Percentiles rank a stretch among this genome's conserved stretches.
Evolutionary conservation across 768 basidiomycete genomes (phyloP).

Genomic region (Lentinula guzmanii): DNA sequence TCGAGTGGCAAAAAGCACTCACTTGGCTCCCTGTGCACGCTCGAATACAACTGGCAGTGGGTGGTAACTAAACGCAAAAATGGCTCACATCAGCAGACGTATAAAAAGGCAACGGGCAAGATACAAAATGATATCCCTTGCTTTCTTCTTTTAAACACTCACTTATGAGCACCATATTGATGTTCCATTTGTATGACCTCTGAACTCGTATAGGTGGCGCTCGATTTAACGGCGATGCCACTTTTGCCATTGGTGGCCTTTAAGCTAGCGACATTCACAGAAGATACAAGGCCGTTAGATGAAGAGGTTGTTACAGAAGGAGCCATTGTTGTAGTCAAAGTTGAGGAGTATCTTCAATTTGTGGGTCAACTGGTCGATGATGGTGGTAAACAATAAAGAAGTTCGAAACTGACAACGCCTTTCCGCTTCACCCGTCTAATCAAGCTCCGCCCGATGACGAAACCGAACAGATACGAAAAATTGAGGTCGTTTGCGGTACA

Average conservation of each 20-base stretch:
- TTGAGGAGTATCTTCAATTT: background rate
- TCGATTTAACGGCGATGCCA: background rate
- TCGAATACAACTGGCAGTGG: slow-evolving; percentile 95
- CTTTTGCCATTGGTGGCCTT: background rate
- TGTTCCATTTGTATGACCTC: slow-evolving; percentile 79
- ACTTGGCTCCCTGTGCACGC: slow-evolving; percentile 83
- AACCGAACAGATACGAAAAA: background rate
- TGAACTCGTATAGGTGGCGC: slow-evolving; percentile 33
- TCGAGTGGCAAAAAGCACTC: slow-evolving; percentile 27
- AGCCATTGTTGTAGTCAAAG: background rate
- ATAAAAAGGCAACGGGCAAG: slow-evolving; percentile 15
- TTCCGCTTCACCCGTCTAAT: background rate
- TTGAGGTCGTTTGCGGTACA: background rate
- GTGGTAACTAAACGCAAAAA: slow-evolving; percentile 76
- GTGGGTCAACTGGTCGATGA: background rate
- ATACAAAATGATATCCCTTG: slow-evolving; percentile 12
- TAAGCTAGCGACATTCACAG: background rate
- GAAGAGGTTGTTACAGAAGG: background rate
- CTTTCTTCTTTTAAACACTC: slow-evolving; percentile 27
- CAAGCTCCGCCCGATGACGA: slow-evolving; percentile 1
- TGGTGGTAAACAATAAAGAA: slow-evolving; percentile 2
- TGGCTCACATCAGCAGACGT: slow-evolving; percentile 29
- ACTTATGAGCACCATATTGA: slow-evolving; percentile 86
- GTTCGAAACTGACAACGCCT: background rate
- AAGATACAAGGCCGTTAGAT: background rate